Base-by-base conservation (phyloP, 805 yeast species). In the Cyberlindnera mycetangii region DNA sequence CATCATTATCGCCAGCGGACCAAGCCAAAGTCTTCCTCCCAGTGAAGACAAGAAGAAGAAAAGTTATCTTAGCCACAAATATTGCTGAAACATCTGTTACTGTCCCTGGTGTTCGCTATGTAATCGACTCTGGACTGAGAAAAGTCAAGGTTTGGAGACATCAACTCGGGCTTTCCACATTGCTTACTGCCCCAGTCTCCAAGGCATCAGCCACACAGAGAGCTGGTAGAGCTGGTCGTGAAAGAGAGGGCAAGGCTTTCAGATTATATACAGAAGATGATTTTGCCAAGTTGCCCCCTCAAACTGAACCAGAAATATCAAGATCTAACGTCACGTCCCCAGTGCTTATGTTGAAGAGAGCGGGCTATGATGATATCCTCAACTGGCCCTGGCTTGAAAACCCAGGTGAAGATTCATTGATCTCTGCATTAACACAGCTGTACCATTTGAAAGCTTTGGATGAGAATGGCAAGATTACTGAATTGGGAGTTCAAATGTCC, bases 221-320 rank as follows among this genome's bases (percentile, higher is more conserved):
- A 66, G 81, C 90, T 37, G 99, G 99, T 63, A 86, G 99, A 74
- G 98, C 99, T n/a, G 99, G 99, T 50, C 88, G 99, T 79, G 98
- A 93, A 67, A 75, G 81, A 15, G 79, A 85, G 24, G 99, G 99
- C 34, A 92, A 92, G 62, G 87, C 93, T 35, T 93, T 74, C 65
- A 69, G 98, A 47, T 67, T 93, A 30, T 93, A 84, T 62, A 81
- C 86, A 39, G 98, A 92, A 55, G 61, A 68, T 1, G 83, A 86
- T 46, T 92, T 78, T 55, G 47, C 64, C 4, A 74, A 74, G 50
- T 68, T 93, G 42, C 81, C 85, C 1, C 68, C 72, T 37, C 93
- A 89, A 59, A 92, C 96, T 5, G 98, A 92, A 57, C 92, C 99
- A 0, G 99, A 93, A 63, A 92, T 93, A 51, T 71, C 85, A 44